A percentile compares a stretch with the other conserved stretches of the same genome.
Evolutionary conservation across 1,139 yeast species (phyloP).

Genomic region (Blastobotrys elegans): DNA sequence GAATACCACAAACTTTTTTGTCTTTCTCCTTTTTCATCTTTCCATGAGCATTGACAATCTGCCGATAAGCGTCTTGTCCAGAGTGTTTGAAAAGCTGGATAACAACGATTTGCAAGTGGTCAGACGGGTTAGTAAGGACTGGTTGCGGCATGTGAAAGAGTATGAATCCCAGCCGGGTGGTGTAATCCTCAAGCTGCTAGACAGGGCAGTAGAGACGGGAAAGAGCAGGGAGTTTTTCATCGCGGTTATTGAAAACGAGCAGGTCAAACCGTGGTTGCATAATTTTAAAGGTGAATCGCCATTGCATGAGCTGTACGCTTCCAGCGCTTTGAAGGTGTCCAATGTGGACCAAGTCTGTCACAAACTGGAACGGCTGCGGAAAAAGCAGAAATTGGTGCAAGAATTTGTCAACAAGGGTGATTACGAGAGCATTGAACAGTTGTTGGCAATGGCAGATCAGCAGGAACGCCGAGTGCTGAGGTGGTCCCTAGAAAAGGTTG

Average conservation of each 20-base stretch:
- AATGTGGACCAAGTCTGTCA: background rate
- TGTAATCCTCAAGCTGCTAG: background rate
- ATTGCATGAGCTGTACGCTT: conserved; percentile 8
- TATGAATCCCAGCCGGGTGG: background rate
- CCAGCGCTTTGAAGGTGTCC: background rate
- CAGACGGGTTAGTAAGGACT: background rate
- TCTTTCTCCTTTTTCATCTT: no score
- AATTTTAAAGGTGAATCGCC: conserved; percentile 2
- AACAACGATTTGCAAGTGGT: background rate
- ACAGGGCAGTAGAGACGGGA: conserved; percentile 2
- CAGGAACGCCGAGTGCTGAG: conserved; percentile 7
- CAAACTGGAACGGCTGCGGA: background rate
- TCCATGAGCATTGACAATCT: background rate
- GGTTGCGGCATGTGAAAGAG: background rate
- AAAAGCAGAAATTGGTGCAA: background rate
- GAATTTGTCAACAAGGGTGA: background rate
- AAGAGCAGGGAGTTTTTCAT: conserved; percentile 1
- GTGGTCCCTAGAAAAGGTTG: background rate
- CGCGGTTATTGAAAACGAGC: background rate
- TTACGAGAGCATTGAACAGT: background rate
- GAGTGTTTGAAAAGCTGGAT: background rate
- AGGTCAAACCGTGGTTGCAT: background rate
- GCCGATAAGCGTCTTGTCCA: background rate
- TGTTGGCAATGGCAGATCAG: background rate
- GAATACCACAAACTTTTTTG: background rate